Evolutionary conservation across 345 rosid species (phyloP).

Genomic region (Trapa bicornis): DNA sequence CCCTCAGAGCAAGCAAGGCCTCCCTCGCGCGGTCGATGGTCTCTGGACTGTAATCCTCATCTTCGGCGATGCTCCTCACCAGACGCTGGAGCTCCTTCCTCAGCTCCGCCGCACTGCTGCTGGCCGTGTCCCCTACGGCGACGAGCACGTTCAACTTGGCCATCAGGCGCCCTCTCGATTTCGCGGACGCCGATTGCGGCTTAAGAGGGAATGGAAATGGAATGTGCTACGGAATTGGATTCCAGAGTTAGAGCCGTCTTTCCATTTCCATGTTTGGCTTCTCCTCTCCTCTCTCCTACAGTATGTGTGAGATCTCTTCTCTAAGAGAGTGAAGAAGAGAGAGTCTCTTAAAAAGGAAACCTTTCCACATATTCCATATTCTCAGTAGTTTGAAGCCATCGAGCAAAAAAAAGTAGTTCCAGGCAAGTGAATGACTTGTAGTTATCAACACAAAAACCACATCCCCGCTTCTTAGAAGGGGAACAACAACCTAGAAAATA

Average conservation of each 20-base stretch:
- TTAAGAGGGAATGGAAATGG: not conserved
- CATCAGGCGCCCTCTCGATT: slow-evolving; percentile 16
- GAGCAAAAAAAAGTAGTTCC: too few species aligned
- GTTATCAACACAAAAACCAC: too few species aligned
- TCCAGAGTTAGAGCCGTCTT: not conserved
- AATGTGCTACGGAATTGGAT: too few species aligned
- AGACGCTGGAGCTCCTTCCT: slow-evolving; percentile 62
- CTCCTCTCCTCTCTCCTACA: not conserved
- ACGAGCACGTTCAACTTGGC: slow-evolving; percentile 47
- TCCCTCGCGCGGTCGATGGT: slow-evolving; percentile 56
- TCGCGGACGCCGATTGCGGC: not conserved
- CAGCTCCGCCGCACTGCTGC: slow-evolving; percentile 37
- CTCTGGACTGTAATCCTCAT: slow-evolving; percentile 43
- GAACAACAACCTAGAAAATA: too few species aligned
- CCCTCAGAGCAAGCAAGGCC: slow-evolving; percentile 37
- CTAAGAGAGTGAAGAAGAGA: not conserved
- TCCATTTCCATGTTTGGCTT: not conserved
- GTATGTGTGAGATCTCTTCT: not conserved
- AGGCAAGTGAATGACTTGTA: too few species aligned
- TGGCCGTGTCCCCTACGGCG: slow-evolving; percentile 46
- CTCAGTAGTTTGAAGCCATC: too few species aligned
- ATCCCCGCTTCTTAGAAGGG: too few species aligned
- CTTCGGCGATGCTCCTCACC: slow-evolving; percentile 47
- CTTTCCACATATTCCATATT: too few species aligned
- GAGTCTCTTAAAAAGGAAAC: too few species aligned